Evolutionary conservation across 768 basidiomycete species (phyloP), one percentile per base, ranked within the genome.

Genomic region (Amyloporia xantha): DNA sequence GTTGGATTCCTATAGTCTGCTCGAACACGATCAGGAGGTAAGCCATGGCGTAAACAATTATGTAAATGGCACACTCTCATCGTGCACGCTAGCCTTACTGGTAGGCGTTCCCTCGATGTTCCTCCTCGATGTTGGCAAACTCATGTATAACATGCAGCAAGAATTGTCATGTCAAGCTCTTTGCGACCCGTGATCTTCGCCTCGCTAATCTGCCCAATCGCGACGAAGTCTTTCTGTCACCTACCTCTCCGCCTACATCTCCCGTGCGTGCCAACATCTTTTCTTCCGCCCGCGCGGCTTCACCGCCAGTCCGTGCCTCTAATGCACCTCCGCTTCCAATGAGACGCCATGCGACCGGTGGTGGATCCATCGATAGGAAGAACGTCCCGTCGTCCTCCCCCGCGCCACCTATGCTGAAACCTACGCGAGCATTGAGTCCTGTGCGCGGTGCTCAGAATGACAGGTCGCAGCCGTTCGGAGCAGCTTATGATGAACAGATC

Each of bases 1-100:
- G 28, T 72, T 94, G 12, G 90, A 91, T 61, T 88, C 90, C 0
- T 68, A 77, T 48, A 77, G 77, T 17, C 71, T 94, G 20, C 70
- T 91, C 5, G 91, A 94, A 63, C 91, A 94, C 61, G 80, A 93
- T 59, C 76, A 84, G 60, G 71, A 87, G 75, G 91, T 88, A 53
- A 47, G 79, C 62, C 20, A n/a, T n/a, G 44, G 20, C 35, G 24
- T 9, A 28, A 33, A 45, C 37, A 28, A 48, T 42, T 44, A 36
- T 53, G 23, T 11, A 12, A 19, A 35, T 7, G n/a, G 2, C 37
- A 4, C 30, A 25, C 15, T 38, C 47, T 36, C 33, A 47, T 41
- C 12, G 17, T 39, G 19, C 39, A 30, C 44, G 47, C 24, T 47
- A 73, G 72, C 72, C 73, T n/a, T 74, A 74, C 60, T 74, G 71